Evolutionary conservation across 1,284 basidiomycete species (phyloP).

Genomic region (Exsudoporus floridanus): DNA sequence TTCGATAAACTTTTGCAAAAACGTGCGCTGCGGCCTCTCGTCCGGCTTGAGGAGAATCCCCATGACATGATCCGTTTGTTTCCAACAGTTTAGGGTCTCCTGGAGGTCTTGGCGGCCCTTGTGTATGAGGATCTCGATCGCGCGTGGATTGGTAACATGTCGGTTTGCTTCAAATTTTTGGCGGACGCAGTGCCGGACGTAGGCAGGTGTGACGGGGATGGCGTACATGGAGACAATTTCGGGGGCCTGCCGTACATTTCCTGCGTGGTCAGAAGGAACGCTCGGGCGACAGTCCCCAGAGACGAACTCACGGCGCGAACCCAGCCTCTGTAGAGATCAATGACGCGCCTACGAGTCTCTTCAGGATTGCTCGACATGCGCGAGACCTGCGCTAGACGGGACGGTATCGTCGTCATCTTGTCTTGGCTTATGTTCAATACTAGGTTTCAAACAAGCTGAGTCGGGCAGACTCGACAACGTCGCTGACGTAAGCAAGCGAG

Average conservation of each 20-base stretch:
- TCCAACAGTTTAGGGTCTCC: constrained; percentile 95
- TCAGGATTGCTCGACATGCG: constrained; percentile 56
- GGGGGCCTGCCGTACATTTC: constrained; percentile 64
- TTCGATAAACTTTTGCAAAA: constrained; percentile 84
- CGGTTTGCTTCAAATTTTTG: constrained; percentile 87
- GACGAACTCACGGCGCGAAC: constrained; percentile 73
- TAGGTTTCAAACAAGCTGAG: no score
- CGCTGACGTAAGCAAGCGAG: constrained; percentile 18
- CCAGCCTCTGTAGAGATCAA: constrained; percentile 90
- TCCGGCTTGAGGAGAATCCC: constrained; percentile 59
- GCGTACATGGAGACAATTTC: constrained; percentile 87
- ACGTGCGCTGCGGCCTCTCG: constrained; percentile 58
- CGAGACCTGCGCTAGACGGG: constrained; percentile 79
- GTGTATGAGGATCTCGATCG: constrained; percentile 85
- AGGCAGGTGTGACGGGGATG: constrained; percentile 79
- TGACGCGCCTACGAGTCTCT: constrained; percentile 71
- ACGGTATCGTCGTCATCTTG: constrained; percentile 85
- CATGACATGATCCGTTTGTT: constrained; percentile 76
- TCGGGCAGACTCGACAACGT: constrained; percentile 11
- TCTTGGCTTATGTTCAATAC: neutral
- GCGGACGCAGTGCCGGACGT: constrained; percentile 82
- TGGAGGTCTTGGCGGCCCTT: constrained; percentile 91
- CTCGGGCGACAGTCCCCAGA: neutral
- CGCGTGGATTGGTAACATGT: constrained; percentile 77
- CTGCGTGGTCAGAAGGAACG: neutral